Evolutionary conservation across 2,329 filamentous ascomycete genomes (phyloP).

Genomic region (Monosporascus sp.): DNA sequence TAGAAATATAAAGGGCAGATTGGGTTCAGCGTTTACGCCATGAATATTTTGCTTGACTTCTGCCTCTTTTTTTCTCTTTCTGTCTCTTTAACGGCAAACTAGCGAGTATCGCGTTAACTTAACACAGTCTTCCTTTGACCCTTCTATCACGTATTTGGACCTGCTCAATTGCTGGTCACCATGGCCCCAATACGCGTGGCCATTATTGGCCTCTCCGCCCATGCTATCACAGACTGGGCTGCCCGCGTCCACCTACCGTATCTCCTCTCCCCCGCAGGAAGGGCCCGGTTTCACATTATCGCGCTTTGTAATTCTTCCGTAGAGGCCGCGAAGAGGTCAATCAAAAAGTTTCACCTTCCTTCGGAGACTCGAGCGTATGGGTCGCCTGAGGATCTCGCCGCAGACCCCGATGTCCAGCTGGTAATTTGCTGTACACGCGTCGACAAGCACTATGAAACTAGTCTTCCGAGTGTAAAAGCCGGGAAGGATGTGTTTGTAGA

Average conservation of each 20-base stretch:
- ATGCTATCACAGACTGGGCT: slow-evolving; percentile 48
- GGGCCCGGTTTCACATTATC: slow-evolving; percentile 39
- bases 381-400: slow-evolving; percentile 38
- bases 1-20: too few species aligned
- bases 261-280: slow-evolving; percentile 40
- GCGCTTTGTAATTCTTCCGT: slow-evolving; percentile 46
- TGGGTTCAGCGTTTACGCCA: too few species aligned
- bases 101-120: too few species aligned
- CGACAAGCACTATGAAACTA: slow-evolving; percentile 42
- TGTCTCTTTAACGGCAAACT: too few species aligned
- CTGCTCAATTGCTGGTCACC: too few species aligned
- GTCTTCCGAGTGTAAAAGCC: slow-evolving; percentile 40
- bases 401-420: slow-evolving; percentile 44
- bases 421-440: slow-evolving; percentile 49
- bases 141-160: too few species aligned
- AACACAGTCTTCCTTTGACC: too few species aligned
- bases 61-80: too few species aligned
- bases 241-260: slow-evolving; percentile 52
- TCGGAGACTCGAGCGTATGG: slow-evolving; percentile 42
- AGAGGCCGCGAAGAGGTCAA: slow-evolving; percentile 36
- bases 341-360: slow-evolving; percentile 35
- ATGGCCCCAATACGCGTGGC: slow-evolving; percentile 49
- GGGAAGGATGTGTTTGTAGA: slow-evolving; percentile 51
- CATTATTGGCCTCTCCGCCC: slow-evolving; percentile 50
- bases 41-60: too few species aligned